Evolutionary conservation across 1,139 yeast genomes (phyloP).

Genomic region (Nadsonia commutata): DNA sequence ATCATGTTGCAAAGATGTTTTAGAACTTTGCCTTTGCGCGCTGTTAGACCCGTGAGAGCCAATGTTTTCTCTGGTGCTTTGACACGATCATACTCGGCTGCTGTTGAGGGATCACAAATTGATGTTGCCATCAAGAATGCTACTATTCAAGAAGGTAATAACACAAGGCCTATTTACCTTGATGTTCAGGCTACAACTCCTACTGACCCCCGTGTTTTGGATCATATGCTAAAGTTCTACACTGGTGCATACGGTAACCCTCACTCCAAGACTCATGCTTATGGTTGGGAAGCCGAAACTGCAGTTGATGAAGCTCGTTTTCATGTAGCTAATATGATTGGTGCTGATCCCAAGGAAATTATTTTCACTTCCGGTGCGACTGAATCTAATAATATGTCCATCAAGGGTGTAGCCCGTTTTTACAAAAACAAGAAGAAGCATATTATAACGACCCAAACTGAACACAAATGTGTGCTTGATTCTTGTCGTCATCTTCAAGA

Average conservation of each 20-base stretch:
- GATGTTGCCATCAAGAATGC: neutral
- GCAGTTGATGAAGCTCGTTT: constrained; percentile 81
- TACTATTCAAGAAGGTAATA: neutral
- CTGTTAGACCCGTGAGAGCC: neutral
- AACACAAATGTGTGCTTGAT: constrained; percentile 94
- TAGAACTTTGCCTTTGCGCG: neutral
- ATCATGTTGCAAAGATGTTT: neutral
- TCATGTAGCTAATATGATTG: constrained; percentile 66
- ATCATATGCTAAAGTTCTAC: constrained; percentile 80
- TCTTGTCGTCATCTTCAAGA: constrained; percentile 90
- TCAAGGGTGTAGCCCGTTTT: constrained; percentile 92
- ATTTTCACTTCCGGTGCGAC: constrained; percentile 97
- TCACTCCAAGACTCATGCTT: constrained; percentile 93
- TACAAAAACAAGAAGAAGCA: constrained; percentile 83
- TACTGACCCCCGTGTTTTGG: constrained; percentile 91
- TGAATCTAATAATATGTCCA: constrained; percentile 85
- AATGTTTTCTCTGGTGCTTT: neutral
- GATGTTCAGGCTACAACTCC: constrained; percentile 98
- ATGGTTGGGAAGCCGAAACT: constrained; percentile 97
- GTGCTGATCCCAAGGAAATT: constrained; percentile 93
- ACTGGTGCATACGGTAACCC: constrained; percentile 96
- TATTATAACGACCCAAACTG: constrained; percentile 91
- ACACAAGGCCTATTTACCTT: constrained; percentile 64
- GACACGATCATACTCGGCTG: neutral
- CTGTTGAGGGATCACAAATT: neutral